Evolutionary conservation across 306 rosid genomes (phyloP), one percentile per base, ranked within the genome.

Genomic region (Senna siamea): DNA sequence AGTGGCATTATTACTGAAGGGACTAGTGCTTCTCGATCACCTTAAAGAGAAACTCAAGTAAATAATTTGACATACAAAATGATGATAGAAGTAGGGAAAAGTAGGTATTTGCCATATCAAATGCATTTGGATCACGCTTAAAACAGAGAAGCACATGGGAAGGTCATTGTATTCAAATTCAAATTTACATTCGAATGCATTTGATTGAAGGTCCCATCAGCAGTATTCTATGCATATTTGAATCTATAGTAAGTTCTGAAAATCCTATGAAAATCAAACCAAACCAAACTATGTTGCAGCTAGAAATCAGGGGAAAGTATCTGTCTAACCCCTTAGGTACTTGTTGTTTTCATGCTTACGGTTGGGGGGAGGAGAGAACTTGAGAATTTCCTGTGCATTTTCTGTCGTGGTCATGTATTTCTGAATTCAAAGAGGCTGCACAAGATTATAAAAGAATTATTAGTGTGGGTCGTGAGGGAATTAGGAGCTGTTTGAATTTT

Each of bases 401-500:
- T 54, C 55, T 26, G 26, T 46, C 74, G 59, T 22, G 12, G 15
- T 57, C 37, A 22, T 18, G 2, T 11, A 9, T 58, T 20, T n/a
- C 48, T 18, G 7, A 72, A 22, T 72, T 70, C 69, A 76, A 81
- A 66, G 20, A 66, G 46, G 10, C 46, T 23, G 62, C 41, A 35
- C 20, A 28, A 26, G 11, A 28, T 58, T 13, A 63, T 56, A 48
- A 40, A 38, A 59, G 20, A 58, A 83, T 85, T 47, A 84, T 44
- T 58, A 48, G 35, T 60, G 81, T 59, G 52, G 61, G 70, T 20
- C 48, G 59, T 12, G 9, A 44, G 73, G 79, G 75, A 76, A 52
- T 75, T 78, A 20, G 66, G 54, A 59, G 64, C 69, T 71, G 58
- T 76, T 80, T 50, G 66, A 81, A 70, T 70, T 67, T 38, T 44